Evolutionary conservation across 148 eudicot genomes (phyloP).

Genomic region (Rhododendron henanense): DNA sequence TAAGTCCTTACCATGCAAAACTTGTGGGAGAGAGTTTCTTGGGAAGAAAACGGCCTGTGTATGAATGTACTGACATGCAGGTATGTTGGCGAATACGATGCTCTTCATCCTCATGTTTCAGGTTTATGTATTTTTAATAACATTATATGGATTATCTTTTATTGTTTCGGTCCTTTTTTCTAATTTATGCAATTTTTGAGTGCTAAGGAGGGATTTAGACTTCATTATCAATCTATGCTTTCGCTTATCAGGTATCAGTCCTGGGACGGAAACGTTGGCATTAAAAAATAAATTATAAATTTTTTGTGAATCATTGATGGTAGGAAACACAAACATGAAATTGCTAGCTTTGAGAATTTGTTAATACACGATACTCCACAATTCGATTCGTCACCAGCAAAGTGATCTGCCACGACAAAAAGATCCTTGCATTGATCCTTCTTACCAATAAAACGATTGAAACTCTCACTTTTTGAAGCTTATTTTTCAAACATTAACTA

Average conservation of each 20-base stretch:
- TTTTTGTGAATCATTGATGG: neutral
- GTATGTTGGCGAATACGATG: constrained; percentile 25
- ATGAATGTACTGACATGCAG: constrained; percentile 84
- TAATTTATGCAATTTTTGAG: neutral
- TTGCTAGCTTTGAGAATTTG: neutral
- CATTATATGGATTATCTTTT: neutral
- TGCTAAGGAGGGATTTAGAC: neutral
- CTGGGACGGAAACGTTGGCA: neutral
- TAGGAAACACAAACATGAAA: neutral
- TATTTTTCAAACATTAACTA: neutral
- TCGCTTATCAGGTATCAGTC: neutral
- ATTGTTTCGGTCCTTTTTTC: neutral
- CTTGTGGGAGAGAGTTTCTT: constrained; percentile 89
- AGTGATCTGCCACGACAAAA: neutral
- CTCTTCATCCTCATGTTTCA: neutral
- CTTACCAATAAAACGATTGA: neutral
- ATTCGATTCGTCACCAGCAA: neutral
- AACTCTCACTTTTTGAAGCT: neutral
- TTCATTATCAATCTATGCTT: neutral
- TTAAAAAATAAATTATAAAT: neutral
- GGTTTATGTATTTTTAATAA: neutral
- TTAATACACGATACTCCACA: neutral
- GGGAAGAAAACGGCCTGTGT: constrained; percentile 67
- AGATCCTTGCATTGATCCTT: neutral
- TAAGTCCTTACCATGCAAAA: constrained; percentile 72